Percentiles rank a stretch among this genome's conserved stretches.
Evolutionary conservation across 2,329 filamentous ascomycete genomes (phyloP).

Genomic region (Dendryphion nanum): DNA sequence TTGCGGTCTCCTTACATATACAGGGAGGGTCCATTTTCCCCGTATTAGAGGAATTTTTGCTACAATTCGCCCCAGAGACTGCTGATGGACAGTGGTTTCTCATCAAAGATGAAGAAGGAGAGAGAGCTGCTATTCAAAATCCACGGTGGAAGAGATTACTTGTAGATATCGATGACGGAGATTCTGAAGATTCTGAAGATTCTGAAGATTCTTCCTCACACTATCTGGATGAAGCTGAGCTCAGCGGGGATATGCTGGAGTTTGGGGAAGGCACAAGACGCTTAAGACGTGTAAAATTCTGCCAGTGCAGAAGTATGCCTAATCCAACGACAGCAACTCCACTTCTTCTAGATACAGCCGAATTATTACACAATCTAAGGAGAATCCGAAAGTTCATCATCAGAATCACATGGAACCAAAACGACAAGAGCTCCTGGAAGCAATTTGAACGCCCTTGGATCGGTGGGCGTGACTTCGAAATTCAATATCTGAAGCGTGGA

Average conservation of each 20-base stretch:
- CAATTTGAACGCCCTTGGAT: too few species aligned
- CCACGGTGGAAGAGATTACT: too few species aligned
- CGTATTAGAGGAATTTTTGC: background rate
- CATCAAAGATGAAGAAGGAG: background rate
- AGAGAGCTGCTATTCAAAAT: too few species aligned
- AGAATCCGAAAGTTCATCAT: background rate
- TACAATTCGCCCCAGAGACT: background rate
- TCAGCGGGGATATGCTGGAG: background rate
- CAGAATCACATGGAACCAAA: too few species aligned
- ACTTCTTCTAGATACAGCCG: background rate
- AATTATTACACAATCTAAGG: background rate
- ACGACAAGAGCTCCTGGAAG: too few species aligned
- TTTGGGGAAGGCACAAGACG: background rate
- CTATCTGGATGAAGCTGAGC: background rate
- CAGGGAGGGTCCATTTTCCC: background rate
- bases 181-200: background rate
- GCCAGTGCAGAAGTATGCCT: background rate
- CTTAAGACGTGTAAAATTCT: background rate
- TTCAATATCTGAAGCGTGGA: too few species aligned
- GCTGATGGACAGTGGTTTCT: slow-evolving; percentile 1
- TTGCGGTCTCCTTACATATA: background rate
- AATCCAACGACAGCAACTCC: background rate
- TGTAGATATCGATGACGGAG: background rate
- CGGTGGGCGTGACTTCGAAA: too few species aligned
- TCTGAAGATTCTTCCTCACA: background rate